Percentiles rank a stretch among this genome's conserved stretches.
phyloP scores from a whole-genome alignment of 257 asterid species.

The Fraxinus quadrangulata region DNA sequence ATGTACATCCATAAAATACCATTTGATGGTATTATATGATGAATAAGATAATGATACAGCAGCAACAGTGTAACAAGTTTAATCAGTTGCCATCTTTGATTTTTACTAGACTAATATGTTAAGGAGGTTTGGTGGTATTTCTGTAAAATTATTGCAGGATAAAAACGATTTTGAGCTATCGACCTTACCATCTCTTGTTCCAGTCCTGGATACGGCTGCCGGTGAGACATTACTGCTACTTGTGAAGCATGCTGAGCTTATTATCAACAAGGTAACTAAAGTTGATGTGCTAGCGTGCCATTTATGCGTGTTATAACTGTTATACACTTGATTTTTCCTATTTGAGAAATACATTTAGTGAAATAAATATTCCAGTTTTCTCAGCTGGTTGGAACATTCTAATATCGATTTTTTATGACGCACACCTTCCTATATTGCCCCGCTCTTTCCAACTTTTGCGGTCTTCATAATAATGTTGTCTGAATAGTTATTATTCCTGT shows the following conservation, averaged over 20 bases:
- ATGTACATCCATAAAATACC: not conserved
- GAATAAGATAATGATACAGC: not conserved
- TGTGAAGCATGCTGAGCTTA: slow-evolving; percentile 93
- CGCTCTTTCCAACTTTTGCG: not conserved
- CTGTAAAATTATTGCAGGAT: slow-evolving; percentile 59
- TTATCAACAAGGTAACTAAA: slow-evolving; percentile 75
- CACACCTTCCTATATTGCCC: not conserved
- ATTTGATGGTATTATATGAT: slow-evolving; percentile 9
- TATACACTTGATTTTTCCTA: not conserved
- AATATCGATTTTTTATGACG: no score
- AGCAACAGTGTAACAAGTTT: slow-evolving; percentile 13
- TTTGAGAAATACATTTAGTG: slow-evolving; percentile 1
- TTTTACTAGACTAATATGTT: slow-evolving; percentile 7
- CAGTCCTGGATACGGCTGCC: slow-evolving; percentile 86
- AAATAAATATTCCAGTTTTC: slow-evolving; percentile 10
- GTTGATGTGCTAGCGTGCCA: slow-evolving; percentile 12
- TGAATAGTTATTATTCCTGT: not conserved
- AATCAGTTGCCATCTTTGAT: slow-evolving; percentile 1
- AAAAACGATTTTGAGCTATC: slow-evolving; percentile 91
- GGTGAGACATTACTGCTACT: slow-evolving; percentile 95
- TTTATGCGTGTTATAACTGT: not conserved
- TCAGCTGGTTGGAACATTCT: not conserved
- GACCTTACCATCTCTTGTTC: slow-evolving; percentile 95
- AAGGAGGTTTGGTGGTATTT: slow-evolving; percentile 22
- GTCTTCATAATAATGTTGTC: not conserved